phyloP scores from a whole-genome alignment of 2,329 filamentous ascomycete genomes.

The Rosellinia necatrix region DNA sequence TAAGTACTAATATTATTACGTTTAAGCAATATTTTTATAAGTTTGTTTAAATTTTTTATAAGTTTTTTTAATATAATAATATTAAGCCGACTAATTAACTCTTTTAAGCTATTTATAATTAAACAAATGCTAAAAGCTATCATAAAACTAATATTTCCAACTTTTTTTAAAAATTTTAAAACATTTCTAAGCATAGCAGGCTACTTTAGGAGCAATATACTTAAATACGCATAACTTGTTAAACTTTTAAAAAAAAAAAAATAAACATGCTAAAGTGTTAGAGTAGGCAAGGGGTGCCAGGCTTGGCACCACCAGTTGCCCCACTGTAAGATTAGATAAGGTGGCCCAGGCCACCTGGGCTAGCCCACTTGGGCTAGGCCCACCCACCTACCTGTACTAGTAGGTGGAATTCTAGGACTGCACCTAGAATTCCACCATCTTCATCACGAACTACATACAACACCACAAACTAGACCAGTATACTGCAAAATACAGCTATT shows the following conservation, averaged over 20 bases:
- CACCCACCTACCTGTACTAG: too few relatives aligned
- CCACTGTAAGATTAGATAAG: too few relatives aligned
- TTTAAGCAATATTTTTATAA: slow-evolving; percentile 2
- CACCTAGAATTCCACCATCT: too few relatives aligned
- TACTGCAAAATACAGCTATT: too few relatives aligned
- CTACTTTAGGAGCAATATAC: background rate
- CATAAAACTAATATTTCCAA: background rate
- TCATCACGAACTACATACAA: too few relatives aligned
- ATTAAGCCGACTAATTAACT: background rate
- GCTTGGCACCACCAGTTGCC: too few relatives aligned
- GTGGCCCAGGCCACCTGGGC: too few relatives aligned
- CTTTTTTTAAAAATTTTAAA: slow-evolving; percentile 8
- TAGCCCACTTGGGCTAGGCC: too few relatives aligned
- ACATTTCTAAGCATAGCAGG: slow-evolving; percentile 1
- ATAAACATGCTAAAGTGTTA: too few relatives aligned
- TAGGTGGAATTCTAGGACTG: too few relatives aligned
- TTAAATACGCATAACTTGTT: background rate
- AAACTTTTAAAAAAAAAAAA: background rate
- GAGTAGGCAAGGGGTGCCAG: too few relatives aligned
- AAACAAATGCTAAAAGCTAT: slow-evolving; percentile 6
- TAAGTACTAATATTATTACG: background rate
- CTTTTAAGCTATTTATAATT: background rate
- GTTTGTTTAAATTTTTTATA: slow-evolving; percentile 3
- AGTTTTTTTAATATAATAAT: slow-evolving; percentile 10
- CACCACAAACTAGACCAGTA: too few relatives aligned